A percentile compares a stretch with the other conserved stretches of the same genome.
phyloP scores from a whole-genome alignment of 1,284 basidiomycete genomes.

The Mycosarcoma maydis region DNA sequence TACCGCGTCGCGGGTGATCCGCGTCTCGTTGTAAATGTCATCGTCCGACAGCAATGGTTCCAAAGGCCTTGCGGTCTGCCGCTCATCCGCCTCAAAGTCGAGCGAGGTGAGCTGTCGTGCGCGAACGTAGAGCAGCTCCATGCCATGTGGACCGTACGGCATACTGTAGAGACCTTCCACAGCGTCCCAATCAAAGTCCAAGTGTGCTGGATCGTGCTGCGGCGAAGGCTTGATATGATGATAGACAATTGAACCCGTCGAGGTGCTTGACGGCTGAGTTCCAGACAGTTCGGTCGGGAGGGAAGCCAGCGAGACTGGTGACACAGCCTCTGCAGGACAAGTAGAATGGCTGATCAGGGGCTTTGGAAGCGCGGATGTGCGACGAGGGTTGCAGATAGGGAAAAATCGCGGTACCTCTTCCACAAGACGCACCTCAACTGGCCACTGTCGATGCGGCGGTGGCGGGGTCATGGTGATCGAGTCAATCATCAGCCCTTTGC shows the following conservation, averaged over 20 bases:
- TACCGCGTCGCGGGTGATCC: conserved; percentile 37
- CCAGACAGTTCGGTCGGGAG: neutral
- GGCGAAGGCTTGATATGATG: conserved; percentile 21
- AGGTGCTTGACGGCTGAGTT: neutral
- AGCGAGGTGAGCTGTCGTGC: conserved; percentile 42
- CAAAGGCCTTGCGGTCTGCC: conserved; percentile 31
- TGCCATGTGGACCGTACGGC: conserved; percentile 55
- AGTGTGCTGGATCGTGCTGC: conserved; percentile 38
- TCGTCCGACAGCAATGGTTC: conserved; percentile 42
- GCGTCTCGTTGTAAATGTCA: conserved; percentile 47
- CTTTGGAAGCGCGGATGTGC: conserved; percentile 7
- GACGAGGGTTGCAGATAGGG: conserved; percentile 18
- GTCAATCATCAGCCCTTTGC: conserved; percentile 27
- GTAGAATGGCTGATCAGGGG: neutral
- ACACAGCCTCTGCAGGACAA: neutral
- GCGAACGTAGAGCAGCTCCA: conserved; percentile 52
- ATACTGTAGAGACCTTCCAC: conserved; percentile 52
- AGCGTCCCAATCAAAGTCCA: conserved; percentile 47
- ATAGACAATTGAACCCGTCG: conserved; percentile 8
- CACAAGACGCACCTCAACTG: conserved; percentile 22
- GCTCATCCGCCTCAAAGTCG: conserved; percentile 46
- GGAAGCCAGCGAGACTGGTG: conserved; percentile 11
- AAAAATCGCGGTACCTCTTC: conserved; percentile 23
- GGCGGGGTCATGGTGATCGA: conserved; percentile 45
- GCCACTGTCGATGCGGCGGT: conserved; percentile 47